Base-by-base conservation (phyloP, 495 filamentous ascomycete species). In the Delitschia confertaspora region DNA sequence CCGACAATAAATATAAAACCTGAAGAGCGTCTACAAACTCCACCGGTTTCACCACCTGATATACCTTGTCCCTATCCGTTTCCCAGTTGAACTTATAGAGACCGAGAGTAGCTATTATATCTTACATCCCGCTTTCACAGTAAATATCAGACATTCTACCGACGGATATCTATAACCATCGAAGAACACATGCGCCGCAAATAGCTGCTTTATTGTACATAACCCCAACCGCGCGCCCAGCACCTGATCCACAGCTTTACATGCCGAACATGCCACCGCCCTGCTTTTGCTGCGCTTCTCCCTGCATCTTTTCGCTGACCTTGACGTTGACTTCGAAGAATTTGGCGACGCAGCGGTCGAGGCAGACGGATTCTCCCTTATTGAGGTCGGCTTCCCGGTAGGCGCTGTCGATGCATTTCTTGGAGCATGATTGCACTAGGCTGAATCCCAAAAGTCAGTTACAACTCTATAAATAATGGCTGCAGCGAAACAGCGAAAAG, bases 281-380 rank as follows among this genome's bases (percentile, higher is more conserved):
- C 40, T 61, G 2, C 43, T 54, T 34, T 58, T 66, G 50, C 51
- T 67, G 51, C 49, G 75, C 76, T 54, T 80, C 74, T 7, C 71
- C 74, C 62, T 83, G 79, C 79, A 83, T 82, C 69, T 81, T 83
- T 70, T 83, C 79, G 64, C 70, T 75, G 47, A 98, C 83, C 72
- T 95, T 96, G 69, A 91, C 75, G 65, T 94, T 69, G 59, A 94
- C 87, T 47, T 98, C 91, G 68, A 98, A 95, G 74, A 95, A 96
- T 71, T 98, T 98, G 60, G 82, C 72, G 26, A 89, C 79, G 68
- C 91, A 98, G 49, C 91, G 84, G 69, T 98, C 91, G 50, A 98
- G 77, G 69, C 91, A 98, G 52, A 96, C 91, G 41, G 82, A 83
- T 69, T 98, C 91, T 71, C 91, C 91, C 71, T 98, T 98, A 75